Percentiles rank a stretch among this genome's conserved stretches.
phyloP scores from a whole-genome alignment of 1,139 yeast genomes.

The Meyerozyma carpophila region DNA sequence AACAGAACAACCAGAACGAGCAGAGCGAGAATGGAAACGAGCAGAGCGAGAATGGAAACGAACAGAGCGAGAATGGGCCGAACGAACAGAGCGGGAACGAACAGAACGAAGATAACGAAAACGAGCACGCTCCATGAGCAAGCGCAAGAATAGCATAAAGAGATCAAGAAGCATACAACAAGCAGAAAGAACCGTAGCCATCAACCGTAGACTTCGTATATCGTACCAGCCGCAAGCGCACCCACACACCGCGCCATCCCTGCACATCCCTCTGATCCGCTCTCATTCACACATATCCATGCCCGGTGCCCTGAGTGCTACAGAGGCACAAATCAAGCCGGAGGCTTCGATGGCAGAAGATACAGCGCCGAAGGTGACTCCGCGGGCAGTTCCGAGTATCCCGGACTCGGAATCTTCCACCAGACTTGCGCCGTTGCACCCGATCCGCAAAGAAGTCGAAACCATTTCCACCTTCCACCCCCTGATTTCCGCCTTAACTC shows the following conservation, averaged over 20 bases:
- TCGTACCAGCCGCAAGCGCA: background rate
- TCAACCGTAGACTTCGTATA: too few relatives aligned
- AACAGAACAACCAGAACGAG: background rate
- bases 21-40: too few relatives aligned
- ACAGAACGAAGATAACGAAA: too few relatives aligned
- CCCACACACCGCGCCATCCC: background rate
- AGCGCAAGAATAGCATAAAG: too few relatives aligned
- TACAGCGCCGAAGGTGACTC: background rate
- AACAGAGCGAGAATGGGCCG: too few relatives aligned
- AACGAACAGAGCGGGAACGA: too few relatives aligned
- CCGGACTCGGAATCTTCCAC: background rate
- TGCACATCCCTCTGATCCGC: background rate
- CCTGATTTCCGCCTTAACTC: constrained; percentile 19
- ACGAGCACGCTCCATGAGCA: too few relatives aligned
- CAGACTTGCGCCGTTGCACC: background rate
- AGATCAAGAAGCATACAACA: too few relatives aligned
- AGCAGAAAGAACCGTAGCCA: too few relatives aligned
- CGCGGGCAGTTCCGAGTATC: background rate
- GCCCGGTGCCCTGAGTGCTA: background rate
- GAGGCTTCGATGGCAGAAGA: background rate
- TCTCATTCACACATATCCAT: background rate
- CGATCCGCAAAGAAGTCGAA: constrained; percentile 9
- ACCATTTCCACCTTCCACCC: constrained; percentile 13
- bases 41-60: too few relatives aligned
- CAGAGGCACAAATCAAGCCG: background rate